A percentile compares a stretch with the other conserved stretches of the same genome.
Conservation (phyloP, 139 green algal species). For the Closterium sp. region DNA sequence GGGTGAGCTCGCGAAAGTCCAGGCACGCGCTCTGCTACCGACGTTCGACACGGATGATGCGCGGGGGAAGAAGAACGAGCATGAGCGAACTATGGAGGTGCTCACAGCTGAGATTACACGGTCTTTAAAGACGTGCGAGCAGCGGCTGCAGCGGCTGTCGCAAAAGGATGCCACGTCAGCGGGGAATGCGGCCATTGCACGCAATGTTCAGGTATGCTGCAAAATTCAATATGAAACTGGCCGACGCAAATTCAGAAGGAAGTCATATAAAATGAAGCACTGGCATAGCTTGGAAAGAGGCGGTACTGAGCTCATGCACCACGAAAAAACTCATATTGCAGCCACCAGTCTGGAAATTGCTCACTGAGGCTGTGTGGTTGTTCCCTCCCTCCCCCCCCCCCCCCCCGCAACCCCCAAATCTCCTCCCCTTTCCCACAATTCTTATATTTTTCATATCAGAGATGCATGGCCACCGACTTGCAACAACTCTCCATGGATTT, state of each 20-base stretch:
- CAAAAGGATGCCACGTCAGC: neutral
- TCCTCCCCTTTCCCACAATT: neutral
- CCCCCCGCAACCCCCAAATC: neutral
- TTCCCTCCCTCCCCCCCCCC: neutral
- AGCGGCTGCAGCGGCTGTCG: conserved; percentile 34
- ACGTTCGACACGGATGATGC: conserved; percentile 53
- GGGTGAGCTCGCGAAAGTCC: conserved; percentile 52
- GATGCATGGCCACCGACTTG: conserved; percentile 54
- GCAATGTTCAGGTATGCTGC: conserved; percentile 51
- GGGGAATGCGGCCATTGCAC: conserved; percentile 38
- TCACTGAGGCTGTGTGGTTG: neutral
- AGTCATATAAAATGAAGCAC: neutral
- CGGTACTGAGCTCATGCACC: no score
- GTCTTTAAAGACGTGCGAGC: conserved; percentile 52
- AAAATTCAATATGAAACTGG: neutral
- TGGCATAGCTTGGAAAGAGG: no score
- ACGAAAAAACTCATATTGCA: no score
- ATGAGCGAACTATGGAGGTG: conserved; percentile 52
- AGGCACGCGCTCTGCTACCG: conserved; percentile 52
- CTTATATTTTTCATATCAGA: conserved; percentile 2
- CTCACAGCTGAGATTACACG: conserved; percentile 55
- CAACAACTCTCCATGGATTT: conserved; percentile 57
- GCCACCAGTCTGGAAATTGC: no score
- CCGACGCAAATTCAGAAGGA: neutral
- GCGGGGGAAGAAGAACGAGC: conserved; percentile 12